A percentile compares a stretch with the other conserved stretches of the same genome.
phyloP scores from a whole-genome alignment of 2,329 filamentous ascomycete species.

The Penicillium occitanis region DNA sequence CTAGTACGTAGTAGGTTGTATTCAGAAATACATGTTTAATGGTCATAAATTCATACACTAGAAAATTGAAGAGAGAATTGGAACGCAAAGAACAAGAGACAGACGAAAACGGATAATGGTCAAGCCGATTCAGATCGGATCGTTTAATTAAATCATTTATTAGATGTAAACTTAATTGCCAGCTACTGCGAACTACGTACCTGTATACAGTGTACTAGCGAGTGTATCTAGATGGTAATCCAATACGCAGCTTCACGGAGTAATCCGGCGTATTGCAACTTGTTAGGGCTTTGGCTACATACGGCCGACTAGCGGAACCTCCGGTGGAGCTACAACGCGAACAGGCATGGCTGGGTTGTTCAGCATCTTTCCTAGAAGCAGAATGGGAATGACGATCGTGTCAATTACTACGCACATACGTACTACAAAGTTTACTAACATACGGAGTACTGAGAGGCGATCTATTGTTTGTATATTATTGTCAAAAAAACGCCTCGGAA shows the following conservation, averaged over 20 bases:
- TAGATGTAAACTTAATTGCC: background rate
- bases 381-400: conserved; percentile 7
- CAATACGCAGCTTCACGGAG: conserved; percentile 2
- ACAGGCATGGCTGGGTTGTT: background rate
- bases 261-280: background rate
- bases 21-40: background rate
- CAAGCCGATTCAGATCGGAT: background rate
- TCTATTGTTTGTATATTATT: background rate
- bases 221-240: background rate
- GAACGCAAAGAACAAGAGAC: background rate
- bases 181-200: background rate
- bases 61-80: background rate
- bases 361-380: background rate
- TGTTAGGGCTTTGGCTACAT: background rate
- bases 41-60: background rate
- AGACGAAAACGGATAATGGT: background rate
- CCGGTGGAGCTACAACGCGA: background rate
- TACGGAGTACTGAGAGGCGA: background rate
- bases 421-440: background rate
- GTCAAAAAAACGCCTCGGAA: background rate
- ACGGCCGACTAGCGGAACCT: background rate
- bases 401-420: background rate
- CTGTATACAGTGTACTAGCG: background rate
- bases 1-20: background rate
- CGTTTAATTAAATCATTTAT: background rate